Base-by-base conservation (phyloP, 192 early-diverging fungal genomes). In the Coemansia sp. region DNA sequence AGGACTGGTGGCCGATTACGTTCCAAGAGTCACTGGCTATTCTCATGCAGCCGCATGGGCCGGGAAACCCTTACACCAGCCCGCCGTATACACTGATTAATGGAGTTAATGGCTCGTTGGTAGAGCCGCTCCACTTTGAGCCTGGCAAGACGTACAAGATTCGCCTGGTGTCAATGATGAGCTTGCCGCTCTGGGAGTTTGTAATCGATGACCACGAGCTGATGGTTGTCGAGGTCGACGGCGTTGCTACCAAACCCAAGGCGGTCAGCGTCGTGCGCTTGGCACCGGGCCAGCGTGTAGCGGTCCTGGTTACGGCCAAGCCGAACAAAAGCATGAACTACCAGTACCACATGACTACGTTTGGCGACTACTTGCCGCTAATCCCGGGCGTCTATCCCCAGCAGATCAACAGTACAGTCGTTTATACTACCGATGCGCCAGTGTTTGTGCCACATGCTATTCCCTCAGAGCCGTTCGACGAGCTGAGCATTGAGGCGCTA, bases 71-170 rank as follows among this genome's bases (percentile, higher is more conserved):
- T 18, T 62, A 40, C 38, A 88, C 85, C 61, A 87, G 87, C 71
- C 86, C 84, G 33, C 73, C 81, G 44, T 64, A 46, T 16, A 88
- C 81, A 18, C 74, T 93, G 65, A 89, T 93, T 27, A 91, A 92
- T 70, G 87, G 91, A 16, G 18, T 68, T 13, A 71, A 53, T 46
- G 78, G 62, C 13, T 66, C 65, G 13, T 62, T 81, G n/a, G 73
- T 82, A n/a, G 75, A 74, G 24, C 64, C 71, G 16, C 74, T 92
- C 67, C 46, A 69, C 36, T 92, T 96, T 74, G 75, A 78, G 20
- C 88, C 93, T 12, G 91, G 91, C 46, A 93, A 90, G 76, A 92
- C 88, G 15, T 94, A 94, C 77, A 90, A 92, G 69, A 80, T 96
- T 69, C 90, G 93, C 20, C 64, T 96, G 40, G 86, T 96, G 68